A percentile compares a stretch with the other conserved stretches of the same genome.
phyloP scores from a whole-genome alignment of 2,329 filamentous ascomycete genomes.

The Huntiella bhutanensis region DNA sequence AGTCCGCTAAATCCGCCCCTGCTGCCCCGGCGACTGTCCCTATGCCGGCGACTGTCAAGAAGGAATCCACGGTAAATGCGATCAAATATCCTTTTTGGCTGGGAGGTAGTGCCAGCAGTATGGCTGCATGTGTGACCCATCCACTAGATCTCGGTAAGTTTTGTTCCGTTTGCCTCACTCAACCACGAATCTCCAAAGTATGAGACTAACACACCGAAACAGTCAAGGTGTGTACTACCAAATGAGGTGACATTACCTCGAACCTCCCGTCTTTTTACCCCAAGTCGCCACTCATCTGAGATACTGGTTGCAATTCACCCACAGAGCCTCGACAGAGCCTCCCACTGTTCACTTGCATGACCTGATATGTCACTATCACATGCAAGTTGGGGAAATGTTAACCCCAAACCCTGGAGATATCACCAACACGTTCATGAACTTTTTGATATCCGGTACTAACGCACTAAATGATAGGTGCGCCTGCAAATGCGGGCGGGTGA shows the following conservation, averaged over 20 bases:
- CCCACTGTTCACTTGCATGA: slow-evolving; percentile 4
- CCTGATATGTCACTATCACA: neutral
- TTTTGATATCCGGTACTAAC: slow-evolving; percentile 1
- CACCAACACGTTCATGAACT: too few species aligned
- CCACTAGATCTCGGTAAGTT: slow-evolving; percentile 72
- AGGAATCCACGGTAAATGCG: slow-evolving; percentile 17
- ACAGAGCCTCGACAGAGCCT: slow-evolving; percentile 7
- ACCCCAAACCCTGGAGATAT: neutral
- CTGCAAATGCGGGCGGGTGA: slow-evolving; percentile 66
- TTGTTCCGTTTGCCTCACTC: neutral
- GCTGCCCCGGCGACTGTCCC: neutral
- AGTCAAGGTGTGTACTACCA: slow-evolving; percentile 30
- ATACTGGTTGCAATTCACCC: neutral
- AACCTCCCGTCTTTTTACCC: neutral
- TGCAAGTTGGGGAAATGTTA: neutral
- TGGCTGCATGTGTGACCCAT: slow-evolving; percentile 82
- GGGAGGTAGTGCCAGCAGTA: slow-evolving; percentile 80
- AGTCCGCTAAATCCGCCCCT: slow-evolving; percentile 2
- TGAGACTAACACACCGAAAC: slow-evolving; percentile 11
- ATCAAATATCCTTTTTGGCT: slow-evolving; percentile 79
- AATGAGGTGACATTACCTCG: neutral
- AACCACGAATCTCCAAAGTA: neutral
- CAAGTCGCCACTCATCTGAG: neutral
- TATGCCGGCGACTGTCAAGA: slow-evolving; percentile 4
- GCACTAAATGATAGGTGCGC: slow-evolving; percentile 42